Conservation (phyloP, 2,329 filamentous ascomycete species). For the Camillea tinctor region DNA sequence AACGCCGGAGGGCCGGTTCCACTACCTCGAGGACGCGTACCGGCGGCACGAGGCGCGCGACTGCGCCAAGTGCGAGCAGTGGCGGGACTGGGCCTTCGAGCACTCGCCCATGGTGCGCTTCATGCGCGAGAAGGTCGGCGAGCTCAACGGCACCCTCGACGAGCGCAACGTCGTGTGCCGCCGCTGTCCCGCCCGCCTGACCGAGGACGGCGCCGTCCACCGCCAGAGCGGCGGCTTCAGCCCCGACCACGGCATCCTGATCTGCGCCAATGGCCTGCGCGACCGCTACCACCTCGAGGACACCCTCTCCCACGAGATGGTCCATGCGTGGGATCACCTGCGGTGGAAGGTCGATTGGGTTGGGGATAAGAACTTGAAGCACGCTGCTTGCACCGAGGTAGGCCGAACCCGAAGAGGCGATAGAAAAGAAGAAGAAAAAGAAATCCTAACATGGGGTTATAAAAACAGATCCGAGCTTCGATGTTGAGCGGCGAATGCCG, state of each 20-base stretch:
- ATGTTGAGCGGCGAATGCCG: conserved; percentile 93
- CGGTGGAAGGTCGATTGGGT: conserved; percentile 85
- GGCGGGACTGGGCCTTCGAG: conserved; percentile 79
- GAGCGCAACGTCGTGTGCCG: conserved; percentile 76
- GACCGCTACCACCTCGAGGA: conserved; percentile 84
- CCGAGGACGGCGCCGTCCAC: conserved; percentile 59
- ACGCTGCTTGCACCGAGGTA: conserved; percentile 93
- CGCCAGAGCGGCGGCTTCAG: conserved; percentile 78
- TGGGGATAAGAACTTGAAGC: conserved; percentile 70
- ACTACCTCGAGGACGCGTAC: conserved; percentile 78
- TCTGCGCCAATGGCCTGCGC: conserved; percentile 89
- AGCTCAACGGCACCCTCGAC: conserved; percentile 75
- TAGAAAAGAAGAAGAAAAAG: background rate
- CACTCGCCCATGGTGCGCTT: conserved; percentile 87
- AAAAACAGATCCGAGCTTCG: conserved; percentile 76
- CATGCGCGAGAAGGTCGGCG: conserved; percentile 75
- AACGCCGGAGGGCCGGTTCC: conserved; percentile 64
- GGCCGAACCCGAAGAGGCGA: conserved; percentile 25
- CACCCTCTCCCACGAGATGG: conserved; percentile 94
- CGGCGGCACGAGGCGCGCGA: conserved; percentile 72
- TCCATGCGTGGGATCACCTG: conserved; percentile 92
- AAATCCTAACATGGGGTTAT: background rate
- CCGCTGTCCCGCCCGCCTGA: conserved; percentile 65
- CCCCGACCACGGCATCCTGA: conserved; percentile 79
- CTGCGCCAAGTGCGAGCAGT: conserved; percentile 76